These are phyloP conservation scores for Capsella rubella DNA, from an alignment of 441 rosid species.

Conservation along the genomic window DNA sequence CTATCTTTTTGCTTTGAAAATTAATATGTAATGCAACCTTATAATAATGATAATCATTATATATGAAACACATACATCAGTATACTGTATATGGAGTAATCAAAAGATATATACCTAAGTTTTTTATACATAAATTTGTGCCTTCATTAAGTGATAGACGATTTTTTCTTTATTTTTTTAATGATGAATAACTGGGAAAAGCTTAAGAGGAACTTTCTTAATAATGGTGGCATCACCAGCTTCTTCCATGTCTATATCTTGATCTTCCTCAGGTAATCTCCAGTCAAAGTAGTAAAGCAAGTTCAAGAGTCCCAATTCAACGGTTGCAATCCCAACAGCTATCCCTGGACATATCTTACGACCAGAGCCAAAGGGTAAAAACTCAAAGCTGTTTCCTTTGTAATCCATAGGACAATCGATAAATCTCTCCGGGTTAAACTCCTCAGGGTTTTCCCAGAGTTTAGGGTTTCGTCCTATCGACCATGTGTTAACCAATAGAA, in stretches of 20 bases:
- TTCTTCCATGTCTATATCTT: constrained; percentile 35
- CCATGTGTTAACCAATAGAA: constrained; percentile 32
- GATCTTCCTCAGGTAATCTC: background rate
- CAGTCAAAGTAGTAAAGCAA: background rate
- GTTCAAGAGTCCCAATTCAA: constrained; percentile 23
- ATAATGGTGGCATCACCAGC: constrained; percentile 12
- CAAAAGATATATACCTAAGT: no score
- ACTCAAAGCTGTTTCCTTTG: constrained; percentile 39
- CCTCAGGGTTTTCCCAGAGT: constrained; percentile 41
- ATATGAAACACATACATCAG: no score
- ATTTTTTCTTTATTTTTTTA: no score
- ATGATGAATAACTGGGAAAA: constrained; percentile 21
- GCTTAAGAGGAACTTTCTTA: constrained; percentile 36
- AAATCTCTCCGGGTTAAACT: constrained; percentile 43
- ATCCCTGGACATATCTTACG: constrained; percentile 47
- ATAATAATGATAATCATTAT: no score
- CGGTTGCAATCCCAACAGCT: constrained; percentile 2
- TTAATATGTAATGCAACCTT: no score
- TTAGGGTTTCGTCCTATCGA: constrained; percentile 39
- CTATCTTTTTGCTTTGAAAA: no score
- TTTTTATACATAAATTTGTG: no score
- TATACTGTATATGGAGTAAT: no score
- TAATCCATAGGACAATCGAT: constrained; percentile 32
- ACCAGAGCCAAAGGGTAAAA: constrained; percentile 48
- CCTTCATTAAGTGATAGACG: no score